Conservation (phyloP, 192 early-diverging fungal species). For the Coemansia sp. region DNA sequence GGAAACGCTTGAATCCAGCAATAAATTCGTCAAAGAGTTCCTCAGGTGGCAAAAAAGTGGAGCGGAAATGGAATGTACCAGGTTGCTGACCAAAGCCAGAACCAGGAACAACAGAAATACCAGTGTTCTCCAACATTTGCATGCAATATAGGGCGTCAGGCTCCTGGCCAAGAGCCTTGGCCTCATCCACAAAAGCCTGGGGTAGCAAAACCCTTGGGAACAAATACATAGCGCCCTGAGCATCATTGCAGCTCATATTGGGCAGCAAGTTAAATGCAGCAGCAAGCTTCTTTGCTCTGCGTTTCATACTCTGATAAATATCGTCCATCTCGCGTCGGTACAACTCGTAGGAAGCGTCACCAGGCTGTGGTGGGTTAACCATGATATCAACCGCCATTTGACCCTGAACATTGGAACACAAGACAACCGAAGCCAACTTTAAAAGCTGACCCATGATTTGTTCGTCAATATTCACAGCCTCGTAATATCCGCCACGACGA, state of each 20-base stretch:
- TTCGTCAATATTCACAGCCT: constrained; percentile 78
- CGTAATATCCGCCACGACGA: constrained; percentile 95
- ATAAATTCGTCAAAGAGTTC: constrained; percentile 91
- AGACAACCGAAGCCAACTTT: constrained; percentile 87
- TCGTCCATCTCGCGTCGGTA: constrained; percentile 71
- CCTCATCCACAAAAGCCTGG: constrained; percentile 73
- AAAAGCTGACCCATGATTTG: constrained; percentile 81
- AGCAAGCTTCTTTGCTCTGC: constrained; percentile 74
- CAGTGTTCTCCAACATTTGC: constrained; percentile 88
- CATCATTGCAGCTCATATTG: constrained; percentile 80
- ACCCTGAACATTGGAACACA: constrained; percentile 94
- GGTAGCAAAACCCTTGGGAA: constrained; percentile 84
- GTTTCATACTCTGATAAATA: constrained; percentile 78
- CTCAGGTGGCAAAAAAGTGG: constrained; percentile 94
- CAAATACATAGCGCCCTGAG: constrained; percentile 96
- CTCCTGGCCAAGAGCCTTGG: constrained; percentile 64
- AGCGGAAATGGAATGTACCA: constrained; percentile 93
- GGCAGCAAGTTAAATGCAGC: constrained; percentile 78
- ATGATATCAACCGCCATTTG: constrained; percentile 94
- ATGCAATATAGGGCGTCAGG: constrained; percentile 91
- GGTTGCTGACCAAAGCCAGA: constrained; percentile 88
- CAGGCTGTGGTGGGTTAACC: constrained; percentile 83
- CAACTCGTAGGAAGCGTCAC: constrained; percentile 71
- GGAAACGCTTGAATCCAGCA: constrained; percentile 71
- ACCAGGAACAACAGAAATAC: constrained; percentile 95